These are phyloP conservation scores for Didymella lethalis DNA, from an alignment of 2,329 filamentous ascomycete species.

Conservation along the genomic window DNA sequence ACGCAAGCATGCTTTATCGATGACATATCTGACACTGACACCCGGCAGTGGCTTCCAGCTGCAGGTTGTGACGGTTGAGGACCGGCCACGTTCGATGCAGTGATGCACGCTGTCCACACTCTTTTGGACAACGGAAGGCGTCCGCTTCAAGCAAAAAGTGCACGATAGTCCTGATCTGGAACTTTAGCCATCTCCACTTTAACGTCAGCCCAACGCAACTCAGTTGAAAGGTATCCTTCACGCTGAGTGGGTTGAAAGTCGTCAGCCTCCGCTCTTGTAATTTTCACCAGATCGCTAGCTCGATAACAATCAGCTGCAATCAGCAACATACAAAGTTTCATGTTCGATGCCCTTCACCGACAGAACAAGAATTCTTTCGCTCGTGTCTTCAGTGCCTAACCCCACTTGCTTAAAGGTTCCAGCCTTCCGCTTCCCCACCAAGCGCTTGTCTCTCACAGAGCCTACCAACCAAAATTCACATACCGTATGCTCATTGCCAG, in stretches of 20 bases:
- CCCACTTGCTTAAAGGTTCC: conserved; percentile 18
- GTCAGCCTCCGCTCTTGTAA: conserved; percentile 18
- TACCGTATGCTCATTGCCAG: conserved; percentile 4
- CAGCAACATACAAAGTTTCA: conserved; percentile 16
- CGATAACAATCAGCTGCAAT: conserved; percentile 16
- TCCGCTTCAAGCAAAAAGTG: conserved; percentile 19
- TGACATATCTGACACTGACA: conserved; percentile 26
- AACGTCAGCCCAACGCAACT: conserved; percentile 32
- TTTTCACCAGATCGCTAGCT: conserved; percentile 14
- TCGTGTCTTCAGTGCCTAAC: conserved; percentile 8
- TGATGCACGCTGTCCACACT: background rate
- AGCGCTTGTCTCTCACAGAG: conserved; percentile 17
- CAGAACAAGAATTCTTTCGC: conserved; percentile 9
- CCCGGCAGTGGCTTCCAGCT: conserved; percentile 9
- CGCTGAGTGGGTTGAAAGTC: conserved; percentile 13
- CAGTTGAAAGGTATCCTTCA: conserved; percentile 24
- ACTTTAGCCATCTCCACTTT: conserved; percentile 20
- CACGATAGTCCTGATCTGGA: conserved; percentile 27
- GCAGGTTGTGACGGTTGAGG: conserved; percentile 32
- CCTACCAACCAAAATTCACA: conserved; percentile 17
- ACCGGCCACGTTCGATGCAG: conserved; percentile 36
- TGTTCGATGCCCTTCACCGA: conserved; percentile 19
- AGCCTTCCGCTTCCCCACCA: conserved; percentile 23
- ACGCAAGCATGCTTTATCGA: conserved; percentile 11
- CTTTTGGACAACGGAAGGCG: conserved; percentile 26